These are phyloP conservation scores for Teratosphaeria epicoccoides DNA, from an alignment of 2,329 filamentous ascomycete genomes.

Conservation along the genomic window DNA sequence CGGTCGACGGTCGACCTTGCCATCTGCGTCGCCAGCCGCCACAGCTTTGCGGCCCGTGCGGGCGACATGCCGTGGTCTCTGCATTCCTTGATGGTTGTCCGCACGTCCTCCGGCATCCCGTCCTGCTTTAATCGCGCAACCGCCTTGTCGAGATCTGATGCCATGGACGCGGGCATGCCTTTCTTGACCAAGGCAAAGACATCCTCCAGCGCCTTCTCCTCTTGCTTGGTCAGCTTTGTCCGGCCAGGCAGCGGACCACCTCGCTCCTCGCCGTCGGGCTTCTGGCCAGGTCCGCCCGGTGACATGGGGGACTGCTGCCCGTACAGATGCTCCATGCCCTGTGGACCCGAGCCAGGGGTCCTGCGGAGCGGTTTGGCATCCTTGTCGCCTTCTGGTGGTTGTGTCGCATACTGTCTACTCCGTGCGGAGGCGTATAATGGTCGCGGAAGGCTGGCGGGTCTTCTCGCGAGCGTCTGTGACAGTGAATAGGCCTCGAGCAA, in stretches of 20 bases:
- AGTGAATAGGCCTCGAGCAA: slow-evolving; percentile 23
- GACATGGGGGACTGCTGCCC: slow-evolving; percentile 33
- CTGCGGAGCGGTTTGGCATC: slow-evolving; percentile 23
- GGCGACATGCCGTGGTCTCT: slow-evolving; percentile 44
- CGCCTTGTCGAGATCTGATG: slow-evolving; percentile 47
- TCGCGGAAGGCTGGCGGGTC: slow-evolving; percentile 32
- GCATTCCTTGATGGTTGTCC: slow-evolving; percentile 50
- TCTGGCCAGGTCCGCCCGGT: slow-evolving; percentile 19
- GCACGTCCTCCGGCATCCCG: slow-evolving; percentile 60
- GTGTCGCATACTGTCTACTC: slow-evolving; percentile 34
- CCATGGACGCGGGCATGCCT: slow-evolving; percentile 52
- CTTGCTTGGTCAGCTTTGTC: slow-evolving; percentile 43
- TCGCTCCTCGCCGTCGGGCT: slow-evolving; percentile 26
- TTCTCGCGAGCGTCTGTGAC: slow-evolving; percentile 24
- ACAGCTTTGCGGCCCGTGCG: slow-evolving; percentile 53
- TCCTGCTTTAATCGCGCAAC: slow-evolving; percentile 54
- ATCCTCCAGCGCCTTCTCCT: slow-evolving; percentile 48
- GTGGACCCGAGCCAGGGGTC: slow-evolving; percentile 27
- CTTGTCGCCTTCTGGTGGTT: slow-evolving; percentile 32
- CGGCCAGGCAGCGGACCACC: slow-evolving; percentile 21
- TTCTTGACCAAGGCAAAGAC: slow-evolving; percentile 47
- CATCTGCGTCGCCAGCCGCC: slow-evolving; percentile 46
- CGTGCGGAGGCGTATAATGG: slow-evolving; percentile 35
- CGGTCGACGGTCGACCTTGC: slow-evolving; percentile 41
- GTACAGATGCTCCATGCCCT: slow-evolving; percentile 38